Conservation (phyloP, 257 asterid genomes). For the Petunia secreta region DNA sequence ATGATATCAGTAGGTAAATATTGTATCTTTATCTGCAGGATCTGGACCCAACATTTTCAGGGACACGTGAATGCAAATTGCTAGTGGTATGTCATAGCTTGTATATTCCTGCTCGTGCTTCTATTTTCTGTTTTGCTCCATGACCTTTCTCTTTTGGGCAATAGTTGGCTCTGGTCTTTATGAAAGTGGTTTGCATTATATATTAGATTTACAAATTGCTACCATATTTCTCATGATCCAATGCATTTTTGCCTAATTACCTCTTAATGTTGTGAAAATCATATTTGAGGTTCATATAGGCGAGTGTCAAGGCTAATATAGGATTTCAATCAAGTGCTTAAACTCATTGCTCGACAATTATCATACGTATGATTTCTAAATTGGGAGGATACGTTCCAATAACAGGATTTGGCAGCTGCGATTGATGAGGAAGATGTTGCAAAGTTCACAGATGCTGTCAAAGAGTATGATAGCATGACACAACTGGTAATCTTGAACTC, state of each 20-base stretch:
- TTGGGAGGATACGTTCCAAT: neutral
- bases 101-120: neutral
- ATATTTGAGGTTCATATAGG: neutral
- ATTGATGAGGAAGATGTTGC: constrained; percentile 93
- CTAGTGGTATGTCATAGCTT: constrained; percentile 57
- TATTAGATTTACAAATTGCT: constrained; percentile 14
- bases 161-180: neutral
- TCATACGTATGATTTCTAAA: neutral
- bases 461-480: constrained; percentile 95
- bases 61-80: constrained; percentile 87
- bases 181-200: constrained; percentile 8
- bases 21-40: constrained; percentile 56
- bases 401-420: constrained; percentile 82
- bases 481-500: constrained; percentile 63
- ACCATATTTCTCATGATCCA: constrained; percentile 11
- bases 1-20: constrained; percentile 17
- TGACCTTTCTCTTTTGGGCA: neutral
- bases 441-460: constrained; percentile 93
- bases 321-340: constrained; percentile 26
- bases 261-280: neutral
- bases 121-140: constrained; percentile 18
- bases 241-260: neutral
- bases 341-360: neutral
- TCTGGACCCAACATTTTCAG: constrained; percentile 94
- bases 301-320: neutral